Conservation (phyloP, 495 filamentous ascomycete genomes). For the Neohortaea acidophila region DNA sequence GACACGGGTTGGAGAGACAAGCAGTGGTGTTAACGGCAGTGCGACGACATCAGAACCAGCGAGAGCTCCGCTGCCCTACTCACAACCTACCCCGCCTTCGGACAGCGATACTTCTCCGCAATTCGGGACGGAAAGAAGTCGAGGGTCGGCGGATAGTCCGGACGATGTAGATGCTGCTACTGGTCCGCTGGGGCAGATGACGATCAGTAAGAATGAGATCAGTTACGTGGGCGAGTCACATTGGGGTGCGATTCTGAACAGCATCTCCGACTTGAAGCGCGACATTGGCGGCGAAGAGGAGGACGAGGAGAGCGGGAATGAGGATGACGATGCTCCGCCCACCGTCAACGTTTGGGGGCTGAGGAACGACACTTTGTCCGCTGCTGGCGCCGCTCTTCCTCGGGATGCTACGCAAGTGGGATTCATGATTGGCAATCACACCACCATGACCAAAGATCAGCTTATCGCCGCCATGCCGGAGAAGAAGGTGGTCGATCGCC, state of each 20-base stretch:
- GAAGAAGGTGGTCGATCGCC: slow-evolving; percentile 22
- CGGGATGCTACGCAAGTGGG: slow-evolving; percentile 26
- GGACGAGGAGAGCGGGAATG: background rate
- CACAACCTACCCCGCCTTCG: slow-evolving; percentile 15
- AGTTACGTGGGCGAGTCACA: slow-evolving; percentile 79
- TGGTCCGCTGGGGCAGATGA: slow-evolving; percentile 75
- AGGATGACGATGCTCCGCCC: background rate
- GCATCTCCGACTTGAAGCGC: slow-evolving; percentile 27
- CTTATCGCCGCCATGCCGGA: slow-evolving; percentile 23
- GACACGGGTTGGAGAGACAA: background rate
- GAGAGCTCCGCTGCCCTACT: slow-evolving; percentile 1
- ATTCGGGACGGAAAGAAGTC: background rate
- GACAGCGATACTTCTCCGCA: slow-evolving; percentile 10
- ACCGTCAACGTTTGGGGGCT: background rate
- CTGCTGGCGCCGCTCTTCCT: slow-evolving; percentile 9
- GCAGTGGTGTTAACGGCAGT: background rate
- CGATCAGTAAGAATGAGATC: slow-evolving; percentile 64
- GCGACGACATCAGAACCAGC: background rate
- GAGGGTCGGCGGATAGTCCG: background rate
- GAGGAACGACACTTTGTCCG: too few species aligned
- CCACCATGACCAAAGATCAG: slow-evolving; percentile 14
- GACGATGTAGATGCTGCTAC: slow-evolving; percentile 33
- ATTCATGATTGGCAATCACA: slow-evolving; percentile 19
- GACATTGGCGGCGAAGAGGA: slow-evolving; percentile 16
- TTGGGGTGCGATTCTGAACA: slow-evolving; percentile 75